Percentiles rank a stretch among this genome's conserved stretches.
phyloP scores from a whole-genome alignment of 2,329 filamentous ascomycete genomes.

The Ceratocystis colombiana region DNA sequence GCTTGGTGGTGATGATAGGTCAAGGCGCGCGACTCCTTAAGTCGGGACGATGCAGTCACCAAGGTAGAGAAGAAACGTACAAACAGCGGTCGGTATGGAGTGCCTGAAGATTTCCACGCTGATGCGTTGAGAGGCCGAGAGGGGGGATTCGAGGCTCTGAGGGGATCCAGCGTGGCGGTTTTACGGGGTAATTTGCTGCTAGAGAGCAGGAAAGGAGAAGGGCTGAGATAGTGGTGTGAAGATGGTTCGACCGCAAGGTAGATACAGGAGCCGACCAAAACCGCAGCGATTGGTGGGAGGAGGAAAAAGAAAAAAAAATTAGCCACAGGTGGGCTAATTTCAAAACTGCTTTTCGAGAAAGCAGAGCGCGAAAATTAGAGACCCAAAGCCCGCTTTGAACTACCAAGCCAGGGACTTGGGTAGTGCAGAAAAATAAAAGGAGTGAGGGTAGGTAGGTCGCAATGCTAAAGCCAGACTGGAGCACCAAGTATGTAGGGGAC shows the following conservation, averaged over 20 bases:
- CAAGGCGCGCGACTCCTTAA: slow-evolving; percentile 23
- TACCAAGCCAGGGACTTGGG: slow-evolving; percentile 1
- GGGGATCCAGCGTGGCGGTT: slow-evolving; percentile 25
- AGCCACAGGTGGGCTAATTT: background rate
- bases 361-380: slow-evolving; percentile 1
- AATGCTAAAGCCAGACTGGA: background rate
- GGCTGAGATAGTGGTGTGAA: slow-evolving; percentile 12
- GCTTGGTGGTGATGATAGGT: slow-evolving; percentile 21
- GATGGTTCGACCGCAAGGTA: slow-evolving; percentile 4
- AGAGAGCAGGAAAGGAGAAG: background rate
- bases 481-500: slow-evolving; percentile 1
- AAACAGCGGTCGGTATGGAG: slow-evolving; percentile 22
- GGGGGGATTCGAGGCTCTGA: slow-evolving; percentile 23
- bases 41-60: slow-evolving; percentile 22
- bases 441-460: slow-evolving; percentile 8
- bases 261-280: slow-evolving; percentile 13
- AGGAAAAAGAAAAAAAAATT: background rate
- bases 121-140: slow-evolving; percentile 21
- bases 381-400: slow-evolving; percentile 13
- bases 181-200: slow-evolving; percentile 9
- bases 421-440: slow-evolving; percentile 9
- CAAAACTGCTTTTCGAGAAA: slow-evolving; percentile 1
- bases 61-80: slow-evolving; percentile 23
- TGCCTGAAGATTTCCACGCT: slow-evolving; percentile 24
- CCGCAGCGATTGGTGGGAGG: background rate